Conservation (phyloP, 2,329 filamentous ascomycete species). For the Neoscytalidium dimidiatum region DNA sequence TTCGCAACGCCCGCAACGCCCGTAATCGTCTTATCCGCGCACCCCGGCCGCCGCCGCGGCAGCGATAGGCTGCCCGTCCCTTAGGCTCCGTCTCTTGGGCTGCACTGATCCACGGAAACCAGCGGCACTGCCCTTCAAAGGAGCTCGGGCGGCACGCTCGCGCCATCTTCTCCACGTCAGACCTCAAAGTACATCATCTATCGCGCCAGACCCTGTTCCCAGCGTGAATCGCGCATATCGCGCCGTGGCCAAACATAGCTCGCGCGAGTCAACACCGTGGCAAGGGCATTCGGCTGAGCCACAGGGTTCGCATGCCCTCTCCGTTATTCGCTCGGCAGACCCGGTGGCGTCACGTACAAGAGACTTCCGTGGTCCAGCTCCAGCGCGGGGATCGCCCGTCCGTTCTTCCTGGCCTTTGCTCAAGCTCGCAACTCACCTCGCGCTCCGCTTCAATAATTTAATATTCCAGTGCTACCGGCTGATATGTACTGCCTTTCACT, state of each 20-base stretch:
- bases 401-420: conserved; percentile 11
- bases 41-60: neutral
- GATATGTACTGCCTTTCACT: conserved; percentile 5
- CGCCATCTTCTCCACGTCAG: conserved; percentile 18
- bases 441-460: neutral
- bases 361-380: conserved; percentile 7
- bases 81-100: conserved; percentile 13
- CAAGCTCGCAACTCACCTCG: neutral
- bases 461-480: conserved; percentile 11
- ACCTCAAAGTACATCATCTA: conserved; percentile 16
- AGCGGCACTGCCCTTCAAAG: conserved; percentile 14
- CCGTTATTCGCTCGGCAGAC: conserved; percentile 16
- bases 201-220: conserved; percentile 19
- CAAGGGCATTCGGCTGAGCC: conserved; percentile 16
- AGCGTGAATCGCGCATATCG: conserved; percentile 15
- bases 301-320: conserved; percentile 18
- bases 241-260: conserved; percentile 16
- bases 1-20: neutral
- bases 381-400: conserved; percentile 16
- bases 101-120: conserved; percentile 12
- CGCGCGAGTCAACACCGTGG: conserved; percentile 19
- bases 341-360: conserved; percentile 21
- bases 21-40: neutral
- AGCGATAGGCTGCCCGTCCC: conserved; percentile 4
- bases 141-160: conserved; percentile 12